Conservation (phyloP, 257 asterid genomes). For the Knoxia roxburghii region DNA sequence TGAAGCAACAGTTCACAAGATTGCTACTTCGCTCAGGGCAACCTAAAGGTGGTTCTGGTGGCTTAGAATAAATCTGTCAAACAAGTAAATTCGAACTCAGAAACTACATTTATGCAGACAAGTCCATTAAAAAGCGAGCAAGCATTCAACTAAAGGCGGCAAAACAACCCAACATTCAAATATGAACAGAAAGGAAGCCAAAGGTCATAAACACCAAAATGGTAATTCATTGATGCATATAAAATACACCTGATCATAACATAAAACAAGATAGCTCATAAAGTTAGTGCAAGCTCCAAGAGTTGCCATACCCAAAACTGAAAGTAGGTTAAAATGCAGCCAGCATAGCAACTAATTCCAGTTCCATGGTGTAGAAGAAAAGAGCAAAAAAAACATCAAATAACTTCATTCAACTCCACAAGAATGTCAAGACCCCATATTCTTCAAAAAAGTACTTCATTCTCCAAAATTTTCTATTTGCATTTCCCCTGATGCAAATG, state of each 20-base stretch:
- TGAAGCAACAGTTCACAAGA: slow-evolving; percentile 12
- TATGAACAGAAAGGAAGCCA: not conserved
- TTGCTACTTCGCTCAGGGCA: slow-evolving; percentile 10
- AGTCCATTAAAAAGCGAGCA: not conserved
- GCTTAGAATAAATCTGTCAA: not conserved
- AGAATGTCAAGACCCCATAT: not conserved
- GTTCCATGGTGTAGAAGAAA: not conserved
- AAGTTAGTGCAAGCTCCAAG: not conserved
- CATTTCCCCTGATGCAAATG: not conserved
- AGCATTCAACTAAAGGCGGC: not conserved
- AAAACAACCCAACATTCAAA: not conserved
- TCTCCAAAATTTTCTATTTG: not conserved
- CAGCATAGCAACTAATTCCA: not conserved
- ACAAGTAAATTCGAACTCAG: not conserved
- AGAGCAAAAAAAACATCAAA: not conserved
- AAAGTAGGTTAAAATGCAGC: not conserved
- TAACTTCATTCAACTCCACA: not conserved
- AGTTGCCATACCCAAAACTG: not conserved
- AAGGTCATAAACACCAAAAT: not conserved
- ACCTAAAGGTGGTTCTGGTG: not conserved
- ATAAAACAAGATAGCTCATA: not conserved
- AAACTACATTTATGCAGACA: not conserved
- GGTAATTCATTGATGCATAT: too few species aligned
- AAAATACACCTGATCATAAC: not conserved
- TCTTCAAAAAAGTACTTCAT: not conserved